Base-by-base conservation (phyloP, 768 basidiomycete genomes). In the Fistulinella prunicolor region DNA sequence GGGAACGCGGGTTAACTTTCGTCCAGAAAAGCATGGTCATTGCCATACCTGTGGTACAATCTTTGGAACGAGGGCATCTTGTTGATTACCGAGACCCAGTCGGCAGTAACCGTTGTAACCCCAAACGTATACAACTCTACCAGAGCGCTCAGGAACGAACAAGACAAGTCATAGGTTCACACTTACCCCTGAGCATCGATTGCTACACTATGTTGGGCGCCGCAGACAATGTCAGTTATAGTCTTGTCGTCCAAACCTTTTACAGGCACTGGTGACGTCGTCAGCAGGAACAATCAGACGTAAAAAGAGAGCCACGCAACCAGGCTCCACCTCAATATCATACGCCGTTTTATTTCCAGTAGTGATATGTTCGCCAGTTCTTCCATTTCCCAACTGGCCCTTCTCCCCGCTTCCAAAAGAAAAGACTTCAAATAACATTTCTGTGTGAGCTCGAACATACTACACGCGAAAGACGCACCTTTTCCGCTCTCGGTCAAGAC, bases 31-130 rank as follows among this genome's bases (percentile, higher is more conserved):
- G 16, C 28, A 17, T 5, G 9, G 9, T 7, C 47, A 70, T 37
- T 13, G 44, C 37, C 9, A 16, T 57, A 86, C 86, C 67, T 89
- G 86, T 2, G 93, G 89, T 10, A 97, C 87, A 26, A 83, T 60
- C 57, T 89, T 90, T 0, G 95, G 95, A 28, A 81, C 75, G 34
- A 97, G 71, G 1, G 74, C 77, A 53, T 94, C 92, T 23, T 84
- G 81, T 64, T 94, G 93, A 57, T 88, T 85, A 6, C 89, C 89
- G 17, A 94, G 75, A 17, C 94, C 95, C 28, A 94, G 77, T 16
- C 95, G 83, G 54, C 92, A 94, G 63, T 96, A 95, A 9, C 89
- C 90, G 49, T 89, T 90, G 61, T 86, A 91, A 6, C 90, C 91
- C 88, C 89, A 94, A 6, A 86, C 84, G 57, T 87, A 89, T 7